Percentiles rank a stretch among this genome's conserved stretches.
Conservation (phyloP, 345 rosid genomes). For the Eucalyptus curtisii region DNA sequence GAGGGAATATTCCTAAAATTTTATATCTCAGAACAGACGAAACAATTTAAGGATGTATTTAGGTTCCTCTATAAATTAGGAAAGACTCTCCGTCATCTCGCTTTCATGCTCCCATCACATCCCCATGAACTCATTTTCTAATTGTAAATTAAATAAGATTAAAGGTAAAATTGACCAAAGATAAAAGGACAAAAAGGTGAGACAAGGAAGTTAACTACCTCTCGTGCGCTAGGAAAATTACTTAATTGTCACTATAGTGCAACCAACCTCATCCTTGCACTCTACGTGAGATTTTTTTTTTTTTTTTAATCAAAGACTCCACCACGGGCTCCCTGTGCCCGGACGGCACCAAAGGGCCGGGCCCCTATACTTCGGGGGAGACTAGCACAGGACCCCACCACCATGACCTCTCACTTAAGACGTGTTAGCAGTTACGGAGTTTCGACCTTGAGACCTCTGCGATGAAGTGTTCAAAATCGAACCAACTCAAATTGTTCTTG, state of each 20-base stretch:
- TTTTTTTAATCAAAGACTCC: too few species aligned
- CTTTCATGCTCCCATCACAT: not conserved
- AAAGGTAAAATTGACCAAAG: not conserved
- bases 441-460: too few species aligned
- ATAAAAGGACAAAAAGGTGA: not conserved
- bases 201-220: not conserved
- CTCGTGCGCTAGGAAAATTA: not conserved
- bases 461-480: too few species aligned
- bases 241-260: not conserved
- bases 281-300: not conserved
- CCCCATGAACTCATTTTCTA: not conserved
- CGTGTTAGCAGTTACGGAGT: too few species aligned
- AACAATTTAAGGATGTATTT: too few species aligned
- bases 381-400: too few species aligned
- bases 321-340: too few species aligned
- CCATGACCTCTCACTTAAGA: too few species aligned
- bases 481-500: too few species aligned
- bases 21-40: fast-evolving
- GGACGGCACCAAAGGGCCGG: too few species aligned
- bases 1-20: too few species aligned
- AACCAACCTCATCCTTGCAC: not conserved
- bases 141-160: not conserved
- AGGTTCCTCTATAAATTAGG: not conserved
- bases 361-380: too few species aligned
- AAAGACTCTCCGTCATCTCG: fast-evolving